Base-by-base conservation (phyloP, 768 basidiomycete genomes). In the Boletus coccyginus region DNA sequence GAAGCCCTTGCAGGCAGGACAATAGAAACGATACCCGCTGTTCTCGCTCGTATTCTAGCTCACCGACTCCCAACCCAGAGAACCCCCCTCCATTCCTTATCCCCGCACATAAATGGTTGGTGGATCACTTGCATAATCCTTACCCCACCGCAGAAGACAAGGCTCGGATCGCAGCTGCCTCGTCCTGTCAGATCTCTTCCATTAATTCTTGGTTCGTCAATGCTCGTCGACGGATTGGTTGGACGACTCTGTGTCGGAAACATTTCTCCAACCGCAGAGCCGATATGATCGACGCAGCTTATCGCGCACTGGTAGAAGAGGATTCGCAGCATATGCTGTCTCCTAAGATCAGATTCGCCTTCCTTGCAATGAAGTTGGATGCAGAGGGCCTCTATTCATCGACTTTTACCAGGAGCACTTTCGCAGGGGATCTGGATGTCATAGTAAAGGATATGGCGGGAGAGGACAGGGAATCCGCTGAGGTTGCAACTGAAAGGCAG, bases 201-300 rank as follows among this genome's bases (percentile, higher is more conserved):
- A 50, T 84, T 42, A 75, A 77, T 39, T 59, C 64, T 0, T 84
- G 83, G 83, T 84, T 84, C 33, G 59, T 73, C 19, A 75, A 77
- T 9, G 71, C 68, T 2, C 75, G 83, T 1, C 77, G 76, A 21
- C 75, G 81, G 0, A 83, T 83, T 0, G 82, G 82, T 0, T 85
- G 83, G 83, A 82, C 76, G 11, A 14, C 52, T 0, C 49, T 82
- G 0, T 75, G 78, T 5, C 70, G 69, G 1, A 60, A 66, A 3
- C 31, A 27, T 35, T 71, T 75, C 19, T 52, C 61, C 9, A 66
- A 60, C 10, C 63, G 67, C 13, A 58, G 67, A 11, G 57, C 61
- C 1, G 71, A 71, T 14, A 64, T 67, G 24, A 17, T 72, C 0
- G 65, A 70, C 3, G 65, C 70, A 2, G 74, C 74, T 6, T 63